These are phyloP conservation scores for Megacollybia marginata DNA, from an alignment of 768 basidiomycete species.

Conservation along the genomic window DNA sequence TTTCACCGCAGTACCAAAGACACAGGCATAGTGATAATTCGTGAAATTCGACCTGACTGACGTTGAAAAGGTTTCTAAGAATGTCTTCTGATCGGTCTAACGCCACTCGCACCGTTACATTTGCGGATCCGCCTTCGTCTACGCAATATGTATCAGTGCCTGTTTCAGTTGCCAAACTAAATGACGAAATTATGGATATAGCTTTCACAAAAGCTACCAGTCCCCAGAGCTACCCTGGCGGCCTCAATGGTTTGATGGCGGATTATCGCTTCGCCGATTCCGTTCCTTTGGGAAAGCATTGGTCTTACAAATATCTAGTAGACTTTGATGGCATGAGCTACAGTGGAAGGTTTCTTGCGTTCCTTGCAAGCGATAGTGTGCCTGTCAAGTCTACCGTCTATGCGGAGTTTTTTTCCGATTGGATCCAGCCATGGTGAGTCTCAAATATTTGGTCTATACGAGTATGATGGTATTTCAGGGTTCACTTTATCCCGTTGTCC, in stretches of 20 bases:
- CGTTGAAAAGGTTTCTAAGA: conserved; percentile 50
- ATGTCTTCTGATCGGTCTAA: conserved; percentile 58
- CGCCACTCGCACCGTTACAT: conserved; percentile 55
- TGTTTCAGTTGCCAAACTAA: conserved; percentile 47
- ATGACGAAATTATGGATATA: conserved; percentile 78
- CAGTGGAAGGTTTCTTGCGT: conserved; percentile 81
- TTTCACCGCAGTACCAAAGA: conserved; percentile 75
- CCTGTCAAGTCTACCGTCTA: conserved; percentile 90
- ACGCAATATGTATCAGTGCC: conserved; percentile 44
- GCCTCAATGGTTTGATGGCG: conserved; percentile 53
- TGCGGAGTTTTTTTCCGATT: conserved; percentile 83
- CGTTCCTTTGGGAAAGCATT: conserved; percentile 78
- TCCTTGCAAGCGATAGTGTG: conserved; percentile 81
- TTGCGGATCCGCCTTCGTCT: conserved; percentile 57
- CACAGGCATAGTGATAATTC: conserved; percentile 48
- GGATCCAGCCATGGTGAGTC: conserved; percentile 84
- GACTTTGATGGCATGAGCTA: conserved; percentile 97
- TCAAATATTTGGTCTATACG: background rate
- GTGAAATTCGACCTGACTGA: background rate
- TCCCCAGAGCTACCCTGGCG: conserved; percentile 66
- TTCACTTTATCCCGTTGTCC: conserved; percentile 92
- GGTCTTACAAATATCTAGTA: conserved; percentile 81
- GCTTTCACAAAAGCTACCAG: conserved; percentile 79
- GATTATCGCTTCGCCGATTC: conserved; percentile 67
- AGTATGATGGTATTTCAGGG: conserved; percentile 36